These are phyloP conservation scores for Ustilago xerochloae DNA, from an alignment of 1,284 basidiomycete species.

Conservation along the genomic window DNA sequence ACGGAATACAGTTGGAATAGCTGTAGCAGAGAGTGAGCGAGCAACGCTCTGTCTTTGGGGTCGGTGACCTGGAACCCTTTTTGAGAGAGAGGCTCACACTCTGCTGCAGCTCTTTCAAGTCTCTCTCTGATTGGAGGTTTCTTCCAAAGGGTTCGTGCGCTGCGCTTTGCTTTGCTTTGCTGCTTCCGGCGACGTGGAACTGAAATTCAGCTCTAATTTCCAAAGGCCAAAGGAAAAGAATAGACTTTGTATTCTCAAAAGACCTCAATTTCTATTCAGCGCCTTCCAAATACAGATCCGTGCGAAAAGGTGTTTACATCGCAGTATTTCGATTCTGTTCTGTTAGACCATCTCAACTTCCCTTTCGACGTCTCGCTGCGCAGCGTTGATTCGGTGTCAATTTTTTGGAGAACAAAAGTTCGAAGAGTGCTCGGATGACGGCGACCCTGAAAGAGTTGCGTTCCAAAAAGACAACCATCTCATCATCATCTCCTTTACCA, in stretches of 20 bases:
- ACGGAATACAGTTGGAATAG: not conserved
- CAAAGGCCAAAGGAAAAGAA: not conserved
- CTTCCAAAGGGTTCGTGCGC: conserved; percentile 34
- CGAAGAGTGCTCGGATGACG: conserved; percentile 8
- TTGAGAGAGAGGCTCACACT: not conserved
- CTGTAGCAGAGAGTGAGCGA: not conserved
- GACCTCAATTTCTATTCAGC: not conserved
- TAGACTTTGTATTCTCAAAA: not conserved
- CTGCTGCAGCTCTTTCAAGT: not conserved
- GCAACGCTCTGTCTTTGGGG: not conserved
- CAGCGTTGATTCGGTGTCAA: not conserved
- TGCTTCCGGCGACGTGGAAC: conserved; percentile 49
- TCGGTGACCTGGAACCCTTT: conserved; percentile 24
- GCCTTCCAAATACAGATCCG: conserved; percentile 2
- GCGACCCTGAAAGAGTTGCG: conserved; percentile 18
- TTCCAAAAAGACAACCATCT: not conserved
- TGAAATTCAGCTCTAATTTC: not conserved
- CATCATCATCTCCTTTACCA: not conserved
- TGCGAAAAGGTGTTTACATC: conserved; percentile 25
- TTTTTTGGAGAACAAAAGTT: conserved; percentile 37
- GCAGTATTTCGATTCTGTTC: not conserved
- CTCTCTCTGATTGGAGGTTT: too few species aligned
- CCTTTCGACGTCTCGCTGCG: not conserved
- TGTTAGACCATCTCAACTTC: conserved; percentile 7
- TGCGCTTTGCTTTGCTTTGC: conserved; percentile 3